Conservation (phyloP, 2,329 filamentous ascomycete genomes). For the Monilinia vaccinii-corymbosi region DNA sequence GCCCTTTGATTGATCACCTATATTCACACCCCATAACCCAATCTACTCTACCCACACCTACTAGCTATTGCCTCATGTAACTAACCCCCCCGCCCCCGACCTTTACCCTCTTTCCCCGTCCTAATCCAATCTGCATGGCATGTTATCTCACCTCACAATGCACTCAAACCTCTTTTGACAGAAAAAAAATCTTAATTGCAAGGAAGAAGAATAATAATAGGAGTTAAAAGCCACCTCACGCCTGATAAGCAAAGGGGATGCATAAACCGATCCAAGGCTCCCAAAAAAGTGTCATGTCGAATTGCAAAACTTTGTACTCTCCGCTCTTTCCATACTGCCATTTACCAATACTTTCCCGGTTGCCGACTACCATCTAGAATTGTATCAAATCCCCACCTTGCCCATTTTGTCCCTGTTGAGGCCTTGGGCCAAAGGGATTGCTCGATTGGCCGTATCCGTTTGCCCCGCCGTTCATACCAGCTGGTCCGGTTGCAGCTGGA, state of each 20-base stretch:
- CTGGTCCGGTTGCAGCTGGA: constrained; percentile 48
- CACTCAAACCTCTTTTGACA: constrained; percentile 9
- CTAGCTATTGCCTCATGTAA: neutral
- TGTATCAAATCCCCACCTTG: constrained; percentile 28
- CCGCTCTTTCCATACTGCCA: neutral
- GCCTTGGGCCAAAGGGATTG: constrained; percentile 50
- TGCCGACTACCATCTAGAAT: constrained; percentile 18
- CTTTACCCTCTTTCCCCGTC: neutral
- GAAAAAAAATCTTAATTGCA: neutral
- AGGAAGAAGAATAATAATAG: constrained; percentile 1
- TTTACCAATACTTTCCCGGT: neutral
- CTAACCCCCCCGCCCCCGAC: neutral
- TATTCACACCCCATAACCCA: neutral
- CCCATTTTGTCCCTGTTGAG: constrained; percentile 39
- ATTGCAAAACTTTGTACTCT: constrained; percentile 13
- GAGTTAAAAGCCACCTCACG: constrained; percentile 11
- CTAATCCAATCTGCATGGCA: constrained; percentile 10
- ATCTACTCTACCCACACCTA: constrained; percentile 10
- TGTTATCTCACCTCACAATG: constrained; percentile 12
- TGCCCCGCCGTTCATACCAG: constrained; percentile 43
- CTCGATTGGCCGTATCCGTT: constrained; percentile 30
- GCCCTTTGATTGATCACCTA: neutral
- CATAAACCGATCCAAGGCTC: constrained; percentile 4
- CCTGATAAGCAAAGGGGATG: constrained; percentile 2
- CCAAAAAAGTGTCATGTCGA: neutral